A percentile compares a stretch with the other conserved stretches of the same genome.
These are phyloP conservation scores for Pogostemon cablin DNA, from an alignment of 257 asterid genomes.

Conservation along the genomic window DNA sequence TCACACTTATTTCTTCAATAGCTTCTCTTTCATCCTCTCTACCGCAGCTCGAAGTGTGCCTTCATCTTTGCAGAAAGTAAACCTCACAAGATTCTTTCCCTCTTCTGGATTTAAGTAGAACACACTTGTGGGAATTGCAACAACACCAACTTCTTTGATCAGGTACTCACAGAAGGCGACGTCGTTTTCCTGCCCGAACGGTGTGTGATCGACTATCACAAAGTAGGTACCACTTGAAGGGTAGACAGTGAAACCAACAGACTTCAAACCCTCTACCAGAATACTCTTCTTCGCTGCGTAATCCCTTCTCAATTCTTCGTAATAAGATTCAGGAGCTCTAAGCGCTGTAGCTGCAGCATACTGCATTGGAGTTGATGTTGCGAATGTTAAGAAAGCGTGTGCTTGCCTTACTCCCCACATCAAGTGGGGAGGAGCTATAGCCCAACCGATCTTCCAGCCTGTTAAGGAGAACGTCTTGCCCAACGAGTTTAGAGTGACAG, in stretches of 20 bases:
- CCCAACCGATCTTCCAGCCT: slow-evolving; percentile 99
- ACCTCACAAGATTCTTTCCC: slow-evolving; percentile 94
- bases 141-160: slow-evolving; percentile 93
- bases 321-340: slow-evolving; percentile 77
- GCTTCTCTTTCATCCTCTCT: slow-evolving; percentile 47
- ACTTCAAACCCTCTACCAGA: slow-evolving; percentile 78
- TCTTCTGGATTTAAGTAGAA: slow-evolving; percentile 89
- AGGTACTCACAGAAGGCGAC: slow-evolving; percentile 87
- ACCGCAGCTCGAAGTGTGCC: slow-evolving; percentile 42
- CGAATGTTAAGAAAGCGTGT: slow-evolving; percentile 85
- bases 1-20: slow-evolving; percentile 29
- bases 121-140: slow-evolving; percentile 91
- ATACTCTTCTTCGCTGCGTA: slow-evolving; percentile 73
- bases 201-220: slow-evolving; percentile 85
- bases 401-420: slow-evolving; percentile 97
- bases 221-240: slow-evolving; percentile 97
- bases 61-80: slow-evolving; percentile 91
- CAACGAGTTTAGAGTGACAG: slow-evolving; percentile 80
- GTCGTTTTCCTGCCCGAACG: slow-evolving; percentile 75
- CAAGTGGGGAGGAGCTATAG: slow-evolving; percentile 88
- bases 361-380: slow-evolving; percentile 97
- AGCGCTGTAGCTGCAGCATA: slow-evolving; percentile 82
- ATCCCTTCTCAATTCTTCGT: slow-evolving; percentile 72
- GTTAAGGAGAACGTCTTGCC: slow-evolving; percentile 97
- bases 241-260: slow-evolving; percentile 74